These are phyloP conservation scores for Fusarium concolor DNA, from an alignment of 2,329 filamentous ascomycete genomes.

Conservation along the genomic window DNA sequence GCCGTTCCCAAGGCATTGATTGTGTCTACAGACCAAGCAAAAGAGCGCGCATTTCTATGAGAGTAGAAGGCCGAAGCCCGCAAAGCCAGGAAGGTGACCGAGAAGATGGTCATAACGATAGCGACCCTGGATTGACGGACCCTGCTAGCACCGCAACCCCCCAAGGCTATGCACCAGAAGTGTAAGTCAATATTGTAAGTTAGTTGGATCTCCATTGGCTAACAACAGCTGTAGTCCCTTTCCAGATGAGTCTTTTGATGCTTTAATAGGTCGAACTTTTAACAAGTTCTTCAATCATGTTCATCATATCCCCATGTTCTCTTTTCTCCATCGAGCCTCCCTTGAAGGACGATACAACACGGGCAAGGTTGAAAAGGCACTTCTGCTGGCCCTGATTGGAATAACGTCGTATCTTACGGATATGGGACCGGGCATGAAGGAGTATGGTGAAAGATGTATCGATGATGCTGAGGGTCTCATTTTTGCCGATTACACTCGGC, in stretches of 20 bases:
- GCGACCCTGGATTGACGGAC: constrained; percentile 52
- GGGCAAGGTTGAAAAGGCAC: constrained; percentile 65
- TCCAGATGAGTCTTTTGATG: constrained; percentile 59
- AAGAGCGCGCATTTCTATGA: constrained; percentile 49
- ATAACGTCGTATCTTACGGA: constrained; percentile 68
- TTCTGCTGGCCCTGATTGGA: constrained; percentile 66
- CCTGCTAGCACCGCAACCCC: constrained; percentile 50
- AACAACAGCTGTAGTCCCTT: constrained; percentile 46
- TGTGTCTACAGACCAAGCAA: constrained; percentile 66
- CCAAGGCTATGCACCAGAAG: constrained; percentile 50
- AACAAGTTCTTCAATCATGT: constrained; percentile 69
- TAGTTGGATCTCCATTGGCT: constrained; percentile 21
- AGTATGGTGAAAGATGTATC: constrained; percentile 66
- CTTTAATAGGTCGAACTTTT: constrained; percentile 64
- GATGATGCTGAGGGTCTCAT: constrained; percentile 66
- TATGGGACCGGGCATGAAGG: constrained; percentile 62
- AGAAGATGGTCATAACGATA: constrained; percentile 51
- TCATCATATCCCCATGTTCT: constrained; percentile 69
- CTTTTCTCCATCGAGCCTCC: constrained; percentile 68
- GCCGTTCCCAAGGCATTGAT: constrained; percentile 63
- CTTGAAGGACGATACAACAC: constrained; percentile 70
- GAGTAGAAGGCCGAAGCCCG: constrained; percentile 47
- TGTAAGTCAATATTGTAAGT: constrained; percentile 44
- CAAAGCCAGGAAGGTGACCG: constrained; percentile 52
- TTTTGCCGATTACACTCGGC: constrained; percentile 64